These are phyloP conservation scores for Starmerella ratchasimensis DNA, from an alignment of 805 yeast genomes.

Conservation along the genomic window DNA sequence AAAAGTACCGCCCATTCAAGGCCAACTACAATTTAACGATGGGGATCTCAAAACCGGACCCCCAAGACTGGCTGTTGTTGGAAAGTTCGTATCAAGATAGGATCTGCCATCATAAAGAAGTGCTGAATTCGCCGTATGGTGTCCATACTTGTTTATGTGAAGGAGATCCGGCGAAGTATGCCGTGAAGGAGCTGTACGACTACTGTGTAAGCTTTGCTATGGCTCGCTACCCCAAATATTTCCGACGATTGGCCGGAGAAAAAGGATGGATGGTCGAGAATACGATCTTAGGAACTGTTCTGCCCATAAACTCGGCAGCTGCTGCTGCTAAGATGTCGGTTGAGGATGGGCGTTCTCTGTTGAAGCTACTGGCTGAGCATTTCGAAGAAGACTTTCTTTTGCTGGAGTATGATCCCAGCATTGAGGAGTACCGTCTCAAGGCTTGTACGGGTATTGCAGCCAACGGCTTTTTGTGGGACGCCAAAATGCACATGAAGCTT, in stretches of 20 bases:
- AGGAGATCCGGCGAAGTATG: constrained; percentile 8
- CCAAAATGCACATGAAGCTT: constrained; percentile 39
- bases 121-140: constrained; percentile 21
- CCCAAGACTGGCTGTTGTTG: constrained; percentile 45
- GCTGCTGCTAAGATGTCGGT: constrained; percentile 2
- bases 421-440: constrained; percentile 34
- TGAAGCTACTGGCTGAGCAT: constrained; percentile 19
- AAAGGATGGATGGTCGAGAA: constrained; percentile 13
- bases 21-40: constrained; percentile 46
- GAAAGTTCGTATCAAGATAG: constrained; percentile 44
- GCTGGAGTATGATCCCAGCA: constrained; percentile 33
- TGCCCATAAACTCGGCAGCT: constrained; percentile 3
- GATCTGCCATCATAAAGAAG: constrained; percentile 31
- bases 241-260: constrained; percentile 21
- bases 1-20: constrained; percentile 42
- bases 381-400: constrained; percentile 55
- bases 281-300: constrained; percentile 1
- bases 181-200: constrained; percentile 39
- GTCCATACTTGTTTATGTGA: constrained; percentile 5
- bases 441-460: constrained; percentile 52
- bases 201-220: constrained; percentile 30
- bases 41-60: constrained; percentile 38
- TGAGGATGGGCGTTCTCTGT: constrained; percentile 1
- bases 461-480: constrained; percentile 56
- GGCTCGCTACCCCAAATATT: constrained; percentile 41